Evolutionary conservation across 148 eudicot species (phyloP), one percentile per base, ranked within the genome.

Genomic region (Fagopyrum homotropicum): DNA sequence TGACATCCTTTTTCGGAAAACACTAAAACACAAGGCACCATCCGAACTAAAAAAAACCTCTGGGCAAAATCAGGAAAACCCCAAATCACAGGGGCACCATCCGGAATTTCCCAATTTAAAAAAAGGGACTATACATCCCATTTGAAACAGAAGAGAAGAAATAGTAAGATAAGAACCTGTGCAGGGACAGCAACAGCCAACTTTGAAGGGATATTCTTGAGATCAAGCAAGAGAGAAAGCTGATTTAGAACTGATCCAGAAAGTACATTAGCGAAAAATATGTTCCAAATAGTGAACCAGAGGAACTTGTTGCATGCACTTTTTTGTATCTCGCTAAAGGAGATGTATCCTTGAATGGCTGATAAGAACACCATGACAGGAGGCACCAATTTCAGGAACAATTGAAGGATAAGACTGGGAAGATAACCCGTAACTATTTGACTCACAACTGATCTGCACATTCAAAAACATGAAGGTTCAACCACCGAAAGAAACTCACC

Each of bases 221-320:
- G 86, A 59, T 89, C 89, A 75, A 87, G 92, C 59, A 90, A 75
- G 57, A 82, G 61, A 26, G 83, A 69, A 63, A 91, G 74, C 79
- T 82, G 84, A 75, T 74, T 87, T 45, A 92, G 72, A 82, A 86
- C 72, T 1, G 97, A 87, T 35, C 97, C 97, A 19, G 96, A 90
- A 48, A 92, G 87, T 40, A 86, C 89, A 72, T 90, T 92, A 11
- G 88, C 93, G 9, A 92, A 92, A 76, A 87, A 92, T 74, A 92
- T 73, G 71, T 92, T 92, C 96, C 97, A 92, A 61, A 88, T 76
- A 12, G 83, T 73, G 77, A 92, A 90, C 93, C 84, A 86, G 15
- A 92, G 86, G 47, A 92, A 85, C 80, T 92, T 92, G 77, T 83
- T 60, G 72, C 89, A 88, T n/a, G 97, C 93, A 74, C 92, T 90